Base-by-base conservation (phyloP, 345 rosid genomes). In the Citrus sp. region DNA sequence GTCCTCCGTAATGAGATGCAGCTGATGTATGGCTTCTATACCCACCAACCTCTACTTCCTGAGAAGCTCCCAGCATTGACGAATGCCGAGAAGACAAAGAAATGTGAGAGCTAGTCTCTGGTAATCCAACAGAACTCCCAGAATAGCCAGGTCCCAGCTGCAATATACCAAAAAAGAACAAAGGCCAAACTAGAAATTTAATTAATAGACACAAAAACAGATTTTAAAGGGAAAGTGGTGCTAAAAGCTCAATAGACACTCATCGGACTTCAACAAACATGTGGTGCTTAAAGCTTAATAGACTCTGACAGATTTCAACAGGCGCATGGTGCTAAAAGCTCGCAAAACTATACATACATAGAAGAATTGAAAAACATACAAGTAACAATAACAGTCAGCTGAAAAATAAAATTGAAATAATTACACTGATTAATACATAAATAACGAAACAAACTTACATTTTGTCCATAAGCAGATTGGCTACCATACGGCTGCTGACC, bases 381-480 rank as follows among this genome's bases (percentile, higher is more conserved):
- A 2, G 24, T 2, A 19, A 16, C 34, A 65, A 18, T 6, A 34
- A 19, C 24, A 9, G 40, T 32, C 68, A 65, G 9, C 21, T 65
- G 42, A 35, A n/a, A 7, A 8, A 59, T 8, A 66, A 37, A 66
- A 34, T 18, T 6, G 37, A 38, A 72, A 22, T 16, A 70, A 60
- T 2, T 37, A 28, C 74, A 10, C 28, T 8, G 14, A 60, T 35
- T 62, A 3, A 66, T 51, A 21, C 8, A 66, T 54, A 51, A 35
- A 37, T 34, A 35, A 59, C 10, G 18, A 16, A 67, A 30, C 7
- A 61, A 28, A 76, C 98, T 92, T 82, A 94, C 98, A 81, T 89
- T 92, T 78, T 92, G 97, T 42, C 79, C 86, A 77, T 92, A 96
- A n/a, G 90, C 93, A 42, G 98, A 93, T 81, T 92, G 97, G 6